Evolutionary conservation across 257 asterid genomes (phyloP).

Genomic region (Nicotiana tabacum): DNA sequence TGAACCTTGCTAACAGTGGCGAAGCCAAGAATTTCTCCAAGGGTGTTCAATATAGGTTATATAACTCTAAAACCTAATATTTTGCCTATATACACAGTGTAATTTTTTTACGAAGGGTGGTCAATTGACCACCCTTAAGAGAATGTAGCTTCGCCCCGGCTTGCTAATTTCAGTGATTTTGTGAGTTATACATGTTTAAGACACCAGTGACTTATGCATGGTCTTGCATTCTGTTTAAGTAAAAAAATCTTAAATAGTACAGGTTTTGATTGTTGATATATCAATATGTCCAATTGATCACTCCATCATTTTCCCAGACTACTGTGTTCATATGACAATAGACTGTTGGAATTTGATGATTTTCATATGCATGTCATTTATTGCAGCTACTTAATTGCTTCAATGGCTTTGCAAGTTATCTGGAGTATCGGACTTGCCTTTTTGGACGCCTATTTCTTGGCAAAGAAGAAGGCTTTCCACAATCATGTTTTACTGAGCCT

Average conservation of each 20-base stretch:
- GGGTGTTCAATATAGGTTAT: too few species aligned
- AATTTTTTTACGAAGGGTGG: too few species aligned
- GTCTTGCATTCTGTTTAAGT: not conserved
- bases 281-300: not conserved
- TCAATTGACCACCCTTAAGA: too few species aligned
- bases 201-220: not conserved
- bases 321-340: not conserved
- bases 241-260: not conserved
- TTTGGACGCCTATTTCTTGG: constrained; percentile 40
- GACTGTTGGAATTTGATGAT: not conserved
- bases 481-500: constrained; percentile 37
- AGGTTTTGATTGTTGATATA: not conserved
- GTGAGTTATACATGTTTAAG: not conserved
- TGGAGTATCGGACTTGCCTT: constrained; percentile 45
- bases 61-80: too few species aligned
- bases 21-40: too few species aligned
- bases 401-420: constrained; percentile 46
- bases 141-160: too few species aligned
- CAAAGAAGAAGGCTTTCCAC: constrained; percentile 38
- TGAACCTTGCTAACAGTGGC: not conserved
- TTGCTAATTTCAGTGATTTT: not conserved
- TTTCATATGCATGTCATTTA: not conserved
- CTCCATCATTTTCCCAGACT: not conserved
- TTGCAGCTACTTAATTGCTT: constrained; percentile 51
- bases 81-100: too few species aligned